phyloP scores from a whole-genome alignment of 2,329 filamentous ascomycete genomes.

The Ceratocystis eucalypticola region DNA sequence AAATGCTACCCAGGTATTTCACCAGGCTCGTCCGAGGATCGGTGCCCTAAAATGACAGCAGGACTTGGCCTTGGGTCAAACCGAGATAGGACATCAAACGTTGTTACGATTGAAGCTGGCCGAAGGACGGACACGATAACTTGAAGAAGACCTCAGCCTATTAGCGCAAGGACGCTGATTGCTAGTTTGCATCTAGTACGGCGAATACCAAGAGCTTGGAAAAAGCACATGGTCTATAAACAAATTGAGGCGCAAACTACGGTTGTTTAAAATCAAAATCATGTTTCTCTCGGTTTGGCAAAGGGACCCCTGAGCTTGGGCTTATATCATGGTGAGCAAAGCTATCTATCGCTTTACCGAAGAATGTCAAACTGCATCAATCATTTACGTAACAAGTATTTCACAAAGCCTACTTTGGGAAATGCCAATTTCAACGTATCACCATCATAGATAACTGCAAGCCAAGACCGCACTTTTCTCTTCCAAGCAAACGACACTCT shows the following conservation, averaged over 20 bases:
- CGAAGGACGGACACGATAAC: neutral
- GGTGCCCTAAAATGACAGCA: neutral
- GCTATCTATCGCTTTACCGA: neutral
- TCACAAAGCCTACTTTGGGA: neutral
- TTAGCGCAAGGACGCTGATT: neutral
- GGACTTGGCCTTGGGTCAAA: neutral
- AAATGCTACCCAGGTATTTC: neutral
- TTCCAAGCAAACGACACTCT: neutral
- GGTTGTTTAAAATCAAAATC: neutral
- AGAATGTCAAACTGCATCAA: neutral
- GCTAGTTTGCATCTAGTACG: slow-evolving; percentile 12
- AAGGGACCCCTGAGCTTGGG: neutral
- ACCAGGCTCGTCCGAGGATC: neutral
- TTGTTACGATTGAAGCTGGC: neutral
- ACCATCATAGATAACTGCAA: neutral
- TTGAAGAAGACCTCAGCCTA: neutral
- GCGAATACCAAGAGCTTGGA: neutral
- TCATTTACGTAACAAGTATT: slow-evolving; percentile 2
- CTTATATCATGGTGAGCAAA: neutral
- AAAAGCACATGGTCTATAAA: neutral
- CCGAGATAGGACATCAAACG: neutral
- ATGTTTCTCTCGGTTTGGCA: neutral
- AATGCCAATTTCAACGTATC: neutral
- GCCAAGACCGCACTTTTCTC: neutral
- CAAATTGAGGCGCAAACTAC: neutral